phyloP scores from a whole-genome alignment of 495 filamentous ascomycete species.

The Lophiostoma macrostomum region DNA sequence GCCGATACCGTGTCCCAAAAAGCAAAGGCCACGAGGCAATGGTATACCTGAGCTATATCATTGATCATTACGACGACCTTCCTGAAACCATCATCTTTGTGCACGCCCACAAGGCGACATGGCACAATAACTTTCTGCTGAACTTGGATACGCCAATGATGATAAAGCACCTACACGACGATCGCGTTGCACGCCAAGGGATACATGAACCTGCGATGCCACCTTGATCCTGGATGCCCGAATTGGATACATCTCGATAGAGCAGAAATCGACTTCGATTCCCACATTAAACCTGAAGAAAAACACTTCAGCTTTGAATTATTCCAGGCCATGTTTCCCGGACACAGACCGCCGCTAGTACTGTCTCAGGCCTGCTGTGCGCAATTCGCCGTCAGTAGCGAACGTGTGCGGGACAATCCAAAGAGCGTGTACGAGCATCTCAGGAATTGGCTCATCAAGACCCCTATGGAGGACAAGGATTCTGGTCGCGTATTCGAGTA shows the following conservation, averaged over 20 bases:
- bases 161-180: constrained; percentile 50
- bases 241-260: constrained; percentile 49
- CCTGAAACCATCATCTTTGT: constrained; percentile 29
- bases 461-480: constrained; percentile 9
- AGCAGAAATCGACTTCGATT: constrained; percentile 21
- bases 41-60: constrained; percentile 33
- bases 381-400: constrained; percentile 19
- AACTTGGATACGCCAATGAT: constrained; percentile 51
- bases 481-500: constrained; percentile 30
- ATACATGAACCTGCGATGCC: constrained; percentile 65
- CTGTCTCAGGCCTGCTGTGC: constrained; percentile 25
- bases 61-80: constrained; percentile 32
- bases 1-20: constrained; percentile 10
- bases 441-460: constrained; percentile 20
- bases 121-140: constrained; percentile 47
- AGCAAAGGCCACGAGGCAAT: constrained; percentile 34
- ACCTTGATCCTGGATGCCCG: constrained; percentile 59
- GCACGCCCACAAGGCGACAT: constrained; percentile 21
- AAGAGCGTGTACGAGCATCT: constrained; percentile 14
- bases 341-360: constrained; percentile 12
- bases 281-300: constrained; percentile 19
- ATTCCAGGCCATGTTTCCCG: constrained; percentile 22
- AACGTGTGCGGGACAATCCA: constrained; percentile 14
- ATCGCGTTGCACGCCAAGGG: constrained; percentile 55
- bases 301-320: constrained; percentile 14